Evolutionary conservation across 2,329 filamentous ascomycete genomes (phyloP), one percentile per base, ranked within the genome.

Genomic region (Truncatella angustata): DNA sequence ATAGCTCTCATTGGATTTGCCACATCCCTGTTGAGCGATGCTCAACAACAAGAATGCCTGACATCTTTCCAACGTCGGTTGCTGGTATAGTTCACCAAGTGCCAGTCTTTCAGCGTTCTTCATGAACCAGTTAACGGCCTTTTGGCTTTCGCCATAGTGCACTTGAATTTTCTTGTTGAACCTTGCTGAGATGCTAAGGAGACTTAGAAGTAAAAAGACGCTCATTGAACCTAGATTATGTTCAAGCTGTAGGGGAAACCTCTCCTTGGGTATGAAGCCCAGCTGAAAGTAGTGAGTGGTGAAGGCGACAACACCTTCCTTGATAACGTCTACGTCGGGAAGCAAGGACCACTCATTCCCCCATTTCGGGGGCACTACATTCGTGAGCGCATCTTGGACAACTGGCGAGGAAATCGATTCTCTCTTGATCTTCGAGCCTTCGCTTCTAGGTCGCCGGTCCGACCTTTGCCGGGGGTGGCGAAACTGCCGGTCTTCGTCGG

Each of bases 1-100:
- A 57, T 78, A 80, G 63, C 80, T 83, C 49, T 70, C 71, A 47
- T 80, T 78, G 36, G 73, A 76, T 56, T 77, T 67, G 0, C 78
- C 80, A 49, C 75, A 80, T 12, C 79, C 79, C 60, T 83, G 80
- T 56, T 84, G 80, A 4, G 80, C 79, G 50, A 84, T 77, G 58
- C 79, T 81, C 14, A 84, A 66, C 3, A 84, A 65, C 56, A 82
- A 83, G 54, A 84, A 84, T 1, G 75, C 80, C 62, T 84, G 81
- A 48, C 79, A 82, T 36, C 76, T 70, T 58, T 83, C 78, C 16
- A 84, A 61, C 0, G 74, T 80, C 0, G 80, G 76, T 49, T 75
- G 73, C 35, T 73, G 67, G 58, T 82, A 82, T 18, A 83, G 65
- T 57, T 82, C 78, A 21, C 66, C 65, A 28, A 75, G 61, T 1